A percentile compares a stretch with the other conserved stretches of the same genome.
Conservation (phyloP, 257 asterid species). For the Linderniella brevidens region DNA sequence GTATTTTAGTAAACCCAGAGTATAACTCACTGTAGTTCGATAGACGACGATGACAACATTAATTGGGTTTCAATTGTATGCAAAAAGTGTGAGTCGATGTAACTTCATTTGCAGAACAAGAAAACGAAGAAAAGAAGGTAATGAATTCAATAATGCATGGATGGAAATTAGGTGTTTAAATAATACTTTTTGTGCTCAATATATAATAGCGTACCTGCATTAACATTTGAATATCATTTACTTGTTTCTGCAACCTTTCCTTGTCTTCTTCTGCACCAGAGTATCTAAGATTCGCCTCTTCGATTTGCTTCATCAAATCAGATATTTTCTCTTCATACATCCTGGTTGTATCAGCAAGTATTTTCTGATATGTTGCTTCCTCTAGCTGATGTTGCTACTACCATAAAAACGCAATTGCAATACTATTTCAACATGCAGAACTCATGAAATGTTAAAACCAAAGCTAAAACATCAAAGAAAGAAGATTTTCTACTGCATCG, state of each 20-base stretch:
- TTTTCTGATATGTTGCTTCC: conserved; percentile 38
- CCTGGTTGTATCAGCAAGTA: conserved; percentile 59
- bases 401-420: conserved; percentile 34
- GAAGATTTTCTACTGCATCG: background rate
- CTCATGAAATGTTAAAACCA: background rate
- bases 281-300: conserved; percentile 19
- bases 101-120: background rate
- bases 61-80: background rate
- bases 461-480: conserved; percentile 2
- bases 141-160: background rate
- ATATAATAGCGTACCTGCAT: conserved; percentile 35
- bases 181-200: background rate
- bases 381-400: conserved; percentile 82
- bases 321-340: conserved; percentile 73
- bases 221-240: conserved; percentile 28
- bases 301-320: conserved; percentile 48
- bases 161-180: background rate
- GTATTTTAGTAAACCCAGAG: background rate
- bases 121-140: background rate
- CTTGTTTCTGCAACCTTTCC: conserved; percentile 36
- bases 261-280: conserved; percentile 37
- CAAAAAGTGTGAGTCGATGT: background rate
- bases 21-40: background rate
- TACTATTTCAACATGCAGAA: conserved; percentile 12
- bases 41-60: background rate